Evolutionary conservation across 495 filamentous ascomycete species (phyloP).

Genomic region (Daldinia bambusicola): DNA sequence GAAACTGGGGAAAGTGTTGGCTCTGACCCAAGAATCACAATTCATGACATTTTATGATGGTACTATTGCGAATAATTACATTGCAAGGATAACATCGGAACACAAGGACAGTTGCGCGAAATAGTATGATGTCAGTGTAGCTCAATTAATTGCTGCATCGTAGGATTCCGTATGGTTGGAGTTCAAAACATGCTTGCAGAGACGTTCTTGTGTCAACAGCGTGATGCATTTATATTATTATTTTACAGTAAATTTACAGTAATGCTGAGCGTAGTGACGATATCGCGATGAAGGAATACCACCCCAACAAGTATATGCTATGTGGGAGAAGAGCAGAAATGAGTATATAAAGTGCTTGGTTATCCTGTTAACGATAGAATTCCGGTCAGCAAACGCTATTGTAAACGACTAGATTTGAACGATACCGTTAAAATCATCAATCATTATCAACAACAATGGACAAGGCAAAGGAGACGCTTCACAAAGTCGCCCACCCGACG

Average conservation of each 20-base stretch:
- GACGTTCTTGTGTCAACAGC: conserved; percentile 1
- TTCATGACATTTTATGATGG: conserved; percentile 1
- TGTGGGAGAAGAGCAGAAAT: neutral
- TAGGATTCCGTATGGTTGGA: neutral
- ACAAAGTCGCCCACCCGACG: conserved; percentile 14
- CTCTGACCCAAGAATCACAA: neutral
- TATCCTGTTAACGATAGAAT: neutral
- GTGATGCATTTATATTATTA: conserved; percentile 23
- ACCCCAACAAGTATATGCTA: neutral
- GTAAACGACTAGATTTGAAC: neutral
- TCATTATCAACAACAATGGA: conserved; percentile 1
- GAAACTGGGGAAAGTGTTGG: neutral
- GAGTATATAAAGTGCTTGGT: neutral
- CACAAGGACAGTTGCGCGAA: neutral
- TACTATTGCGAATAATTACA: neutral
- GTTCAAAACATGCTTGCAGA: neutral
- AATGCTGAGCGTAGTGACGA: neutral
- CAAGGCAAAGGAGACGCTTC: conserved; percentile 9
- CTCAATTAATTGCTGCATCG: neutral
- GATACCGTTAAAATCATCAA: neutral
- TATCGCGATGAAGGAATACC: neutral
- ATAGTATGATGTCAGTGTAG: neutral
- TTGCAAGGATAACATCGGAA: neutral
- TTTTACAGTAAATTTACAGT: conserved; percentile 17
- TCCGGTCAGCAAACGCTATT: neutral